These are phyloP conservation scores for Lolium multiflorum DNA, from an alignment of 176 grass and related monocot genomes.

Conservation along the genomic window DNA sequence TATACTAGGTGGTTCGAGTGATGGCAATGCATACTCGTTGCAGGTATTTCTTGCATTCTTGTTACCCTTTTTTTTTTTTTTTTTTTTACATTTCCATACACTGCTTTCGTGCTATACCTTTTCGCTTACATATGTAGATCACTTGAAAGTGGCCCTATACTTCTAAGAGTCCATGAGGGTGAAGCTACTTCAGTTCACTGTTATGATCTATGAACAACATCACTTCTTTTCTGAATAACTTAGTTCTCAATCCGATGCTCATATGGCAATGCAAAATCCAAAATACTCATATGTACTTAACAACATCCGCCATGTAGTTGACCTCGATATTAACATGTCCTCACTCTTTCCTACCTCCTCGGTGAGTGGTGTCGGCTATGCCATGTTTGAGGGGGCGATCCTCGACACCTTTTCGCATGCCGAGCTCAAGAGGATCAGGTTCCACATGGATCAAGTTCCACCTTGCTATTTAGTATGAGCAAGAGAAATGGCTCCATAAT, in stretches of 20 bases:
- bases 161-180: constrained; percentile 78
- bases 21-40: constrained; percentile 89
- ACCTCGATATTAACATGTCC: too few relatives aligned
- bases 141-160: constrained; percentile 54
- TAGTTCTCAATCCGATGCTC: background rate
- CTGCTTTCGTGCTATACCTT: constrained; percentile 4
- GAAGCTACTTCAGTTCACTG: constrained; percentile 93
- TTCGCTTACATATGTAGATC: constrained; percentile 64
- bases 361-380: too few relatives aligned
- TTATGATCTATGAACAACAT: constrained; percentile 39
- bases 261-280: constrained; percentile 28
- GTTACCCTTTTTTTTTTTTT: background rate
- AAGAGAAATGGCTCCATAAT: too few relatives aligned
- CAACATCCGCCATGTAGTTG: too few relatives aligned
- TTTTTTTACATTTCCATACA: background rate
- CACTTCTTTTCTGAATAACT: background rate
- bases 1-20: constrained; percentile 88
- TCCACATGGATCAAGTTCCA: too few relatives aligned
- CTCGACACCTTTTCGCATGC: too few relatives aligned
- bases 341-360: too few relatives aligned
- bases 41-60: constrained; percentile 53
- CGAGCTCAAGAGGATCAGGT: too few relatives aligned
- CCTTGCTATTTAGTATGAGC: too few relatives aligned
- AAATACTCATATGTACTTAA: constrained; percentile 47
- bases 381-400: too few relatives aligned